Conservation (phyloP, 2,329 filamentous ascomycete genomes). For the Curvularia spicifera region DNA sequence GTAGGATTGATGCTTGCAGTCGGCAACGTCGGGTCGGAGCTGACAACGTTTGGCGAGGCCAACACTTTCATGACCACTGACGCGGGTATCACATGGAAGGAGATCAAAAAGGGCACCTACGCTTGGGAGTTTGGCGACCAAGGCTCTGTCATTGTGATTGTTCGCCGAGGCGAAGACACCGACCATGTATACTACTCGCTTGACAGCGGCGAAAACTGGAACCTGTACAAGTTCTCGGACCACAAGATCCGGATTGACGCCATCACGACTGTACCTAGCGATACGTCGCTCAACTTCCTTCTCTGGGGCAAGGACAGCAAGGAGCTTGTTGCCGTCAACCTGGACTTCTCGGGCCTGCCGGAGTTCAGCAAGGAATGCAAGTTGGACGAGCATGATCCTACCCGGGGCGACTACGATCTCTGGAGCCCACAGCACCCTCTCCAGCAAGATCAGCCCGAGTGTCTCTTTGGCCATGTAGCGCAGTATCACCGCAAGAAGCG, state of each 20-base stretch:
- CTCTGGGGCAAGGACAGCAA: slow-evolving; percentile 74
- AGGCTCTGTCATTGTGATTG: slow-evolving; percentile 89
- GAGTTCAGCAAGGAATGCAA: slow-evolving; percentile 72
- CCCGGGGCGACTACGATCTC: slow-evolving; percentile 76
- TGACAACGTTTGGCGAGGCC: slow-evolving; percentile 72
- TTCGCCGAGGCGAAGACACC: slow-evolving; percentile 71
- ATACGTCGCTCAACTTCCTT: slow-evolving; percentile 88
- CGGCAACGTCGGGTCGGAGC: slow-evolving; percentile 82
- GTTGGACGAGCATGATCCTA: slow-evolving; percentile 65
- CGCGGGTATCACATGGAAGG: slow-evolving; percentile 87
- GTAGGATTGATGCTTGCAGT: slow-evolving; percentile 89
- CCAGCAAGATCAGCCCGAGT: slow-evolving; percentile 75
- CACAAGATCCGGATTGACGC: slow-evolving; percentile 73
- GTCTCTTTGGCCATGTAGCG: slow-evolving; percentile 89
- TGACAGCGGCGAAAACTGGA: slow-evolving; percentile 83
- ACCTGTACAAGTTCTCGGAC: slow-evolving; percentile 74
- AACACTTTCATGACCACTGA: slow-evolving; percentile 92
- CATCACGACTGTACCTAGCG: slow-evolving; percentile 86
- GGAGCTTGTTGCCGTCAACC: slow-evolving; percentile 74
- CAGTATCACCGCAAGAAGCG: slow-evolving; percentile 89
- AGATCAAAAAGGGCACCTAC: slow-evolving; percentile 85
- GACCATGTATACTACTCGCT: slow-evolving; percentile 75
- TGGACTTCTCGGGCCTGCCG: slow-evolving; percentile 82
- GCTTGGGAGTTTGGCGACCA: slow-evolving; percentile 97
- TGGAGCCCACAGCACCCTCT: slow-evolving; percentile 89